Percentiles rank a stretch among this genome's conserved stretches.
Conservation (phyloP, 1,284 basidiomycete species). For the Porphyrellus sp. region DNA sequence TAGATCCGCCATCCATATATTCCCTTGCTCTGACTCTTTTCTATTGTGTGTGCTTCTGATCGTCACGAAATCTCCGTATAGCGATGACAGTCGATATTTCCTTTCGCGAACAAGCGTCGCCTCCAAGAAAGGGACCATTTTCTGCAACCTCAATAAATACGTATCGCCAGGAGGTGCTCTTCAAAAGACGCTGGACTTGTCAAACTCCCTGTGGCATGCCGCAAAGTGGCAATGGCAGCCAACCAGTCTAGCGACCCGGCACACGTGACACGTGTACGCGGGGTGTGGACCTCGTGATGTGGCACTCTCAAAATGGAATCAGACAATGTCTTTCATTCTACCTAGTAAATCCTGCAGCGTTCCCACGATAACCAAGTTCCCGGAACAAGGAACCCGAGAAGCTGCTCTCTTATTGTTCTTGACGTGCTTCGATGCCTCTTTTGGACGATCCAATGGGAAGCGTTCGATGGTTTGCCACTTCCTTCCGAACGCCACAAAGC, state of each 20-base stretch:
- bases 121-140: slow-evolving; percentile 4
- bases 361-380: slow-evolving; percentile 17
- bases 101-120: slow-evolving; percentile 20
- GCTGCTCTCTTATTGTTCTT: slow-evolving; percentile 23
- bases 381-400: slow-evolving; percentile 26
- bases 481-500: slow-evolving; percentile 29
- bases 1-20: slow-evolving; percentile 1
- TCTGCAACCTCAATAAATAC: neutral
- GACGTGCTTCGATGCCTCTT: slow-evolving; percentile 11
- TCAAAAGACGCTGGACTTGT: too few relatives aligned
- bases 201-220: neutral
- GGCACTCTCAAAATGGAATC: slow-evolving; percentile 2
- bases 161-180: neutral
- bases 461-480: neutral
- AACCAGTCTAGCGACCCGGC: neutral
- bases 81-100: neutral
- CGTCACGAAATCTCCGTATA: slow-evolving; percentile 6
- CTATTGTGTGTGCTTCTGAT: slow-evolving; percentile 19
- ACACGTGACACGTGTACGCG: slow-evolving; percentile 7
- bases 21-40: slow-evolving; percentile 4
- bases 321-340: slow-evolving; percentile 8
- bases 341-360: slow-evolving; percentile 10
- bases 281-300: slow-evolving; percentile 18
- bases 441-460: slow-evolving; percentile 9
- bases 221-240: neutral